A percentile compares a stretch with the other conserved stretches of the same genome.
Conservation (phyloP, 2,329 filamentous ascomycete species). For the Aureobasidium sp. region DNA sequence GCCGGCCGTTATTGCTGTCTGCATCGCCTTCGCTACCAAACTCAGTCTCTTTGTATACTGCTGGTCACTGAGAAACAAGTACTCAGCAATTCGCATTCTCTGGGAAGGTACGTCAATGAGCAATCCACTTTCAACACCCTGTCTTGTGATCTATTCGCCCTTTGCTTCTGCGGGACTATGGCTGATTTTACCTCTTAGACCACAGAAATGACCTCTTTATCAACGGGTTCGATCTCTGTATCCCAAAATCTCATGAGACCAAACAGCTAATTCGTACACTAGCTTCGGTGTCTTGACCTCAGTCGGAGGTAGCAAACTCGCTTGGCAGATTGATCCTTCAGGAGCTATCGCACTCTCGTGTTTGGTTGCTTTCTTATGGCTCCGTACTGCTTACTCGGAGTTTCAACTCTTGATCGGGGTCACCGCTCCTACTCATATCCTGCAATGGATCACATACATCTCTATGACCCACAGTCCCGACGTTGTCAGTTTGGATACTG, state of each 20-base stretch:
- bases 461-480: constrained; percentile 80
- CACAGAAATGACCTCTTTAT: constrained; percentile 96
- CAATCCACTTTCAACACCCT: too few relatives aligned
- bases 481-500: constrained; percentile 86
- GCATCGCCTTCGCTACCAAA: constrained; percentile 78
- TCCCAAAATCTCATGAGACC: not conserved
- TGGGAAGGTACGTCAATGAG: constrained; percentile 54
- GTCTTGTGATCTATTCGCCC: too few relatives aligned
- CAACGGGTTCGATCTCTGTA: too few relatives aligned
- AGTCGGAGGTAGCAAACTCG: constrained; percentile 78
- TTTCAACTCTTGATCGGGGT: constrained; percentile 89
- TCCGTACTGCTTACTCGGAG: constrained; percentile 76
- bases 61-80: constrained; percentile 82
- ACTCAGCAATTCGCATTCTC: constrained; percentile 83
- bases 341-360: constrained; percentile 79
- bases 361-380: constrained; percentile 74
- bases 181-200: constrained; percentile 44
- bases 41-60: constrained; percentile 82
- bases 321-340: constrained; percentile 91
- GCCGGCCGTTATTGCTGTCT: constrained; percentile 77
- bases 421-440: constrained; percentile 72
- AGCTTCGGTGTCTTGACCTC: constrained; percentile 71
- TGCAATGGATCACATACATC: constrained; percentile 94
- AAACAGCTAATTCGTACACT: not conserved
- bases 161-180: too few relatives aligned